Conservation (phyloP, 768 basidiomycete species). For the Rhizopogon vesiculosus region DNA sequence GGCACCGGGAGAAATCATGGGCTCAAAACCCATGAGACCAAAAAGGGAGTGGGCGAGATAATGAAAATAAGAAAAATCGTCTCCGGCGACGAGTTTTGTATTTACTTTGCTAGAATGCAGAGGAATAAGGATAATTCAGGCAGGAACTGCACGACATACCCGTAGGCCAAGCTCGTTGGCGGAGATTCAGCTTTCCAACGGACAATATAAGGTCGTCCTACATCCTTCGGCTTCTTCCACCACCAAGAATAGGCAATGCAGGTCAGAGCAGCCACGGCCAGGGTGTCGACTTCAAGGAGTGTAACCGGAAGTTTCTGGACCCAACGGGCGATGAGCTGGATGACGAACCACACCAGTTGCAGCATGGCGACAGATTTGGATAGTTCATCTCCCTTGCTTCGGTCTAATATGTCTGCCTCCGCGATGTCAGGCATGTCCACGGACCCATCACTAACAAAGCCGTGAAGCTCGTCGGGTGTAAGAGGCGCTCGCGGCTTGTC, state of each 20-base stretch:
- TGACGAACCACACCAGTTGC: conserved; percentile 14
- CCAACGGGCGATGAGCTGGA: conserved; percentile 19
- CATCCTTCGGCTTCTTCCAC: conserved; percentile 30
- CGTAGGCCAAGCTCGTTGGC: no score
- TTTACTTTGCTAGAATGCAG: no score
- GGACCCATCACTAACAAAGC: background rate
- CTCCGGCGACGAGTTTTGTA: no score
- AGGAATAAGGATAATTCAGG: no score
- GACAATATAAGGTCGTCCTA: conserved; percentile 8
- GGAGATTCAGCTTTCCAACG: background rate
- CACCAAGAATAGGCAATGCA: conserved; percentile 24
- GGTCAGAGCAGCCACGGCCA: conserved; percentile 26
- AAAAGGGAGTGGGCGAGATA: no score
- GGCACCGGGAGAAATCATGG: background rate
- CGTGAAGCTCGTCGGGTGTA: background rate
- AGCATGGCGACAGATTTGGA: conserved; percentile 25
- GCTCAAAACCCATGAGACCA: no score
- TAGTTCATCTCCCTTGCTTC: conserved; percentile 27
- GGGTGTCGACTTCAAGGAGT: conserved; percentile 28
- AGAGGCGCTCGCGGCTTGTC: background rate
- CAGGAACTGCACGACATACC: no score
- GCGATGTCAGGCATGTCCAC: background rate
- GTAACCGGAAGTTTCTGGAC: conserved; percentile 19
- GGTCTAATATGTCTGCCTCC: conserved; percentile 21
- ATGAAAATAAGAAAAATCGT: no score